Conservation (phyloP, 495 filamentous ascomycete species). For the Aspergillus sclerotioniger region DNA sequence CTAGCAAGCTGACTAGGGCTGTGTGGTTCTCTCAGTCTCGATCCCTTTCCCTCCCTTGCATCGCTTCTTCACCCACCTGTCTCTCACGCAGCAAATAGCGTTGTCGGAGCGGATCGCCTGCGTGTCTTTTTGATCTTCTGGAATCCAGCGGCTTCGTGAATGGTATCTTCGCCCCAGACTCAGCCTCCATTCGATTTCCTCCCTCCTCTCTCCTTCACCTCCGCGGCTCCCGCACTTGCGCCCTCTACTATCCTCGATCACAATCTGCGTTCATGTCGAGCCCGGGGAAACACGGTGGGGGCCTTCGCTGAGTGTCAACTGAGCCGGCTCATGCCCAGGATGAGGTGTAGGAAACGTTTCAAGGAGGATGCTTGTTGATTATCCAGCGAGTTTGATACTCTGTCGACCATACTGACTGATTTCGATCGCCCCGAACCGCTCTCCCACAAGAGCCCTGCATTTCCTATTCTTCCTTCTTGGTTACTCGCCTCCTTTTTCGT, state of each 20-base stretch:
- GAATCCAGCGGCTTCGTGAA: slow-evolving; percentile 16
- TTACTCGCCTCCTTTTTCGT: background rate
- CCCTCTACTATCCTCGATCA: slow-evolving; percentile 5
- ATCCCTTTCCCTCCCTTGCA: slow-evolving; percentile 37
- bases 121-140: slow-evolving; percentile 21
- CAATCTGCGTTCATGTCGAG: slow-evolving; percentile 27
- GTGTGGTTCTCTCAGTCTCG: slow-evolving; percentile 16
- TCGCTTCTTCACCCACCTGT: slow-evolving; percentile 20
- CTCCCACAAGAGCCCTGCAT: slow-evolving; percentile 1
- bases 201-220: slow-evolving; percentile 15
- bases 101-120: slow-evolving; percentile 17
- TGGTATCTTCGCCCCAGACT: slow-evolving; percentile 15
- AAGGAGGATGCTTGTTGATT: slow-evolving; percentile 49
- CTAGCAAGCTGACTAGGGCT: slow-evolving; percentile 26
- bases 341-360: slow-evolving; percentile 52
- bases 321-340: slow-evolving; percentile 37
- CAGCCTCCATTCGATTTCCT: slow-evolving; percentile 26
- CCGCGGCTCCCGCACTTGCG: slow-evolving; percentile 3
- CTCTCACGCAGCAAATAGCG: slow-evolving; percentile 19
- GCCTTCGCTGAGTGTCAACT: slow-evolving; percentile 22
- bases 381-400: slow-evolving; percentile 24
- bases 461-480: background rate
- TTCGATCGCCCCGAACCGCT: slow-evolving; percentile 12
- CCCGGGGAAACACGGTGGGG: slow-evolving; percentile 25
- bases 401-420: slow-evolving; percentile 26